Evolutionary conservation across 179 eudicot genomes (phyloP).

Genomic region (Patellifolia procumbens): DNA sequence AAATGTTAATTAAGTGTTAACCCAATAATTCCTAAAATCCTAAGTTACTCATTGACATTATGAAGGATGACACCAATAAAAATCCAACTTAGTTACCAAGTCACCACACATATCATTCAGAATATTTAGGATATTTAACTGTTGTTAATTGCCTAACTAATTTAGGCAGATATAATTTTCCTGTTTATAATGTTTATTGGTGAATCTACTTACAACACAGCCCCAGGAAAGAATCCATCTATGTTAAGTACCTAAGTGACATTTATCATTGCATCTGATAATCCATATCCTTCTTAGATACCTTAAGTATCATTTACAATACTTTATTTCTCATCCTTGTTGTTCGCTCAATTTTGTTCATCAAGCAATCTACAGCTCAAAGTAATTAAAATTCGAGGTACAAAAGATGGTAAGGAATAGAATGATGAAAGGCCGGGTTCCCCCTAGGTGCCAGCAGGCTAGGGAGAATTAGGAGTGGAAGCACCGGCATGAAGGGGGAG

Average conservation of each 20-base stretch:
- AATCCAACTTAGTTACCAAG: background rate
- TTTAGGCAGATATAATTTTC: background rate
- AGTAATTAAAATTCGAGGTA: background rate
- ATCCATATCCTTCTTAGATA: background rate
- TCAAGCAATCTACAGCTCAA: background rate
- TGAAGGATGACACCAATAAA: background rate
- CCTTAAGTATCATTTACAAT: background rate
- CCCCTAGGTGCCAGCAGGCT: no score
- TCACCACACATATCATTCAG: background rate
- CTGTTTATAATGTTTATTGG: background rate
- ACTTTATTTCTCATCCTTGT: no score
- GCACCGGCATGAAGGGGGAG: no score
- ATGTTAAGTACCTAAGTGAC: background rate
- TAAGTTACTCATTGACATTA: no score
- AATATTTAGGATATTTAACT: background rate
- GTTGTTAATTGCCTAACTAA: background rate
- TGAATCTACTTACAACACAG: background rate
- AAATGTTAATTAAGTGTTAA: no score
- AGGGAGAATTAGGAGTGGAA: no score
- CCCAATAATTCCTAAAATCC: no score
- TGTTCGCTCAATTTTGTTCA: background rate
- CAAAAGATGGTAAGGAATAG: no score
- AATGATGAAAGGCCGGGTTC: no score
- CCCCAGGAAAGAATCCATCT: background rate
- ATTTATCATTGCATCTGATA: background rate